Evolutionary conservation across 805 yeast genomes (phyloP).

Genomic region (Isabelozyma pseudorhagii): DNA sequence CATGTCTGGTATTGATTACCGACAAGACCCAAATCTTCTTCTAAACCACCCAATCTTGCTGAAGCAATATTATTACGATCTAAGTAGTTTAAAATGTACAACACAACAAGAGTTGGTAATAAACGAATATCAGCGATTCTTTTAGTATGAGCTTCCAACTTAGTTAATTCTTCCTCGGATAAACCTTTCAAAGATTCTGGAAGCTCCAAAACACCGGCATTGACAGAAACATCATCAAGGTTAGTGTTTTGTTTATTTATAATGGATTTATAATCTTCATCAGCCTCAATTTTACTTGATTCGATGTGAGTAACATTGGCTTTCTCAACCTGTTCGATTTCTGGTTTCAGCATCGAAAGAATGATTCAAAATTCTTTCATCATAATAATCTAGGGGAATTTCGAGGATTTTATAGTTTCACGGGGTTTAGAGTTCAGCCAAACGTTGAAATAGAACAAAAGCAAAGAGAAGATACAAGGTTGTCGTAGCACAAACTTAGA

Average conservation of each 20-base stretch:
- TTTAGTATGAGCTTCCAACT: slow-evolving; percentile 40
- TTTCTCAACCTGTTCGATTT: neutral
- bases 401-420: neutral
- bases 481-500: neutral
- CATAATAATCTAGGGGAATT: too few species aligned
- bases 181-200: slow-evolving; percentile 31
- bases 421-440: neutral
- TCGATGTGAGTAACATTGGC: neutral
- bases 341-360: neutral
- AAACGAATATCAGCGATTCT: slow-evolving; percentile 48
- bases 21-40: slow-evolving; percentile 37
- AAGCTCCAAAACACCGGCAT: slow-evolving; percentile 1
- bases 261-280: neutral
- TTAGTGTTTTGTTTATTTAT: neutral
- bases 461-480: neutral
- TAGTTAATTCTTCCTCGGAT: slow-evolving; percentile 41
- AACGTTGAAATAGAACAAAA: too few species aligned
- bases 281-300: neutral
- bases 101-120: slow-evolving; percentile 47
- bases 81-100: slow-evolving; percentile 50
- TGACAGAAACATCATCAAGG: neutral
- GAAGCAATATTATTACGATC: slow-evolving; percentile 55
- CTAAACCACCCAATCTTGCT: slow-evolving; percentile 50
- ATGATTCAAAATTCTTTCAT: neutral
- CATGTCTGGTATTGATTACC: slow-evolving; percentile 48